Percentiles rank a stretch among this genome's conserved stretches.
Conservation (phyloP, 805 yeast species). For the Candida mattraensis region DNA sequence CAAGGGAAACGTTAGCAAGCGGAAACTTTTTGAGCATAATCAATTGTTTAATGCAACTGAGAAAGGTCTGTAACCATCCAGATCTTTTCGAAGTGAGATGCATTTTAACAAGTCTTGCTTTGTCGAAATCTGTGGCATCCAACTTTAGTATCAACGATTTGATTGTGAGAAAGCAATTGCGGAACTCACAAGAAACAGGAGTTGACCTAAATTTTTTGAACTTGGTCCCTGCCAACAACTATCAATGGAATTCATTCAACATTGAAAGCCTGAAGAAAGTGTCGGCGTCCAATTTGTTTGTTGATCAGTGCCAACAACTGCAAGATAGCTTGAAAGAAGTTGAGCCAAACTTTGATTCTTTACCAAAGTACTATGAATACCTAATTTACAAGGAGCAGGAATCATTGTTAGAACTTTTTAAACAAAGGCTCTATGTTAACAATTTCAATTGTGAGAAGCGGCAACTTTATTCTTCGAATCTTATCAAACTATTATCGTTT, state of each 20-base stretch:
- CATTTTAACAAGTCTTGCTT: slow-evolving; percentile 82
- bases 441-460: slow-evolving; percentile 57
- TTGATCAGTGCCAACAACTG: slow-evolving; percentile 43
- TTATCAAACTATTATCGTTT: slow-evolving; percentile 43
- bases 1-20: slow-evolving; percentile 87
- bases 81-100: slow-evolving; percentile 96
- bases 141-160: slow-evolving; percentile 44
- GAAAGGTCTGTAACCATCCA: slow-evolving; percentile 96
- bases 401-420: slow-evolving; percentile 50
- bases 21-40: slow-evolving; percentile 94
- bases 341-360: slow-evolving; percentile 37
- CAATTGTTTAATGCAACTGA: slow-evolving; percentile 94
- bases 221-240: slow-evolving; percentile 51
- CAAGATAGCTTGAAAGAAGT: slow-evolving; percentile 36
- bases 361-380: slow-evolving; percentile 59
- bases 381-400: slow-evolving; percentile 52
- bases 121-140: slow-evolving; percentile 61
- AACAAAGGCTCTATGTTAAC: slow-evolving; percentile 64
- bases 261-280: slow-evolving; percentile 42
- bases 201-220: slow-evolving; percentile 62
- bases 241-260: slow-evolving; percentile 45
- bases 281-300: slow-evolving; percentile 48
- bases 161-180: slow-evolving; percentile 36
- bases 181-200: slow-evolving; percentile 1
- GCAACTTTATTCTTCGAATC: slow-evolving; percentile 70